Conservation (phyloP, 306 rosid genomes). For the Crataegus laevigata region DNA sequence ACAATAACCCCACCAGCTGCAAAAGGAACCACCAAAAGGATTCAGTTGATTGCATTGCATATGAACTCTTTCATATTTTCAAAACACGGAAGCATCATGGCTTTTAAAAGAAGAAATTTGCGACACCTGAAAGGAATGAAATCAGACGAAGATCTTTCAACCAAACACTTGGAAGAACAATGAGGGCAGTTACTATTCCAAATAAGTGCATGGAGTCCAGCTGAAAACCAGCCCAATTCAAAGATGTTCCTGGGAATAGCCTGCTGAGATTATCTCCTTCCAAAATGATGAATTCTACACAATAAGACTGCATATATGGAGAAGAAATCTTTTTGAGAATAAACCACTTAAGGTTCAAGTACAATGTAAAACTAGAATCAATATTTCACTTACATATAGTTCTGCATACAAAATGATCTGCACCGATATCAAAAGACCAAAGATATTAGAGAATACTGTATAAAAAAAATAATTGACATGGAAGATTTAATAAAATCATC, state of each 20-base stretch:
- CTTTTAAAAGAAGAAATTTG: conserved; percentile 1
- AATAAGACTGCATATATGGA: conserved; percentile 47
- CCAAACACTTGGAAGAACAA: conserved; percentile 82
- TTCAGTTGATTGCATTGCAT: not conserved
- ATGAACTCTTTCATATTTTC: not conserved
- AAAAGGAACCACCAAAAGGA: conserved; percentile 18
- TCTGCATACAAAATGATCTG: conserved; percentile 69
- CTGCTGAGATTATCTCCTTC: conserved; percentile 84
- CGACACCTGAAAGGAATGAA: conserved; percentile 67
- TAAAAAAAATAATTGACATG: not conserved
- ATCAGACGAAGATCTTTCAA: conserved; percentile 64
- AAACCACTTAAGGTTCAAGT: not conserved
- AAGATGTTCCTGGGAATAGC: conserved; percentile 61
- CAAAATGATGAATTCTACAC: conserved; percentile 71
- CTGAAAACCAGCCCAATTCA: conserved; percentile 39
- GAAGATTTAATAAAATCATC: not conserved
- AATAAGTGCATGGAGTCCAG: conserved; percentile 60
- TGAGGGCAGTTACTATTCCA: conserved; percentile 50
- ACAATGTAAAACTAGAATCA: conserved; percentile 1
- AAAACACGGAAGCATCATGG: not conserved
- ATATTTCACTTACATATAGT: conserved; percentile 60
- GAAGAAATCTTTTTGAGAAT: not conserved
- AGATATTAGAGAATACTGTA: conserved; percentile 15
- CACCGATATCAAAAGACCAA: conserved; percentile 20
- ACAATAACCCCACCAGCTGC: conserved; percentile 75